Evolutionary conservation across 805 yeast genomes (phyloP), one percentile per base, ranked within the genome.

Genomic region (Lipomyces chichibuensis): DNA sequence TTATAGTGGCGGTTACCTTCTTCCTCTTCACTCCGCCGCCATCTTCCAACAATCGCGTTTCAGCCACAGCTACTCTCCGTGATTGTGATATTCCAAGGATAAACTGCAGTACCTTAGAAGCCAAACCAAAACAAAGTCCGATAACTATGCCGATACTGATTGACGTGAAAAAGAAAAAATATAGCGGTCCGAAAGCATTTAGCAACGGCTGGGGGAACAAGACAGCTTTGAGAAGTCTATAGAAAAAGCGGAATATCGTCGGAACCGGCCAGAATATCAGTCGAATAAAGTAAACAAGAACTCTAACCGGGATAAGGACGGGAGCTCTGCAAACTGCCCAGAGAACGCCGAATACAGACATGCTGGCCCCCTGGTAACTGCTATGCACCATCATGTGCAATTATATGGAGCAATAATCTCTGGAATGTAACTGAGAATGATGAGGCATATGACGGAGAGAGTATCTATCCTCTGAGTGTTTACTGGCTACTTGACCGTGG

Each of bases 211-310:
- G 20, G 27, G 70, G 67, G 35, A 67, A 60, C 54, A 66, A 13
- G 14, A 66, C 29, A 43, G 49, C 33, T 20, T 39, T 35, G 32
- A 57, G 27, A 3, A 51, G 25, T 17, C 25, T 4, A 11, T 17
- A 25, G 17, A 62, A 13, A 33, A 35, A 57, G n/a, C 60, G 39
- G 13, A 49, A 43, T 14, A 54, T 37, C 25, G 55, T 55, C 25
- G 65, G 64, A n/a, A 68, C n/a, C 35, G 71, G 71, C 71, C 71
- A 68, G 49, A 68, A 63, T 4, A 66, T 13, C 17, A 43, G 46
- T 14, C 55, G 39, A 5, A 62, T n/a, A 33, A 59, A 4, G 59
- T 51, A 59, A 11, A 46, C 6, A 17, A 57, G 25, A 6, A 56
- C 1, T 7, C 60, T 62, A 14, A 49, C 46, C 32, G 66, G 71